Base-by-base conservation (phyloP, 2,329 filamentous ascomycete species). In the Pseudogymnoascus sp. region DNA sequence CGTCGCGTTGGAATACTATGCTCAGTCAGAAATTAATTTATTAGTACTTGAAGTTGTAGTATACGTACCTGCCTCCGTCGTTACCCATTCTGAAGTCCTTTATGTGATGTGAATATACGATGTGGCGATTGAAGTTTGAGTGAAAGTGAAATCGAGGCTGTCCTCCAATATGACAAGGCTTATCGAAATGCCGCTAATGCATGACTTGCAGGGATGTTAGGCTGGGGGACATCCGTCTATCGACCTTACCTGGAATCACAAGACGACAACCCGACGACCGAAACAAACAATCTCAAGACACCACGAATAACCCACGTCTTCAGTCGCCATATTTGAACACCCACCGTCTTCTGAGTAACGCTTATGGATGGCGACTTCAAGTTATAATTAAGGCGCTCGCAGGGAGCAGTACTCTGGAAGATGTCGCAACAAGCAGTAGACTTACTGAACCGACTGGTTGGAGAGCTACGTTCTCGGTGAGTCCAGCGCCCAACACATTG, bases 1-100 rank as follows among this genome's bases (percentile, higher is more conserved):
- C 92, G 89, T 33, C 95, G 90, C 66, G 89, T 97, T 4, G 94
- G 94, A 68, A 99, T 99, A 68, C 90, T 86, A 66, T 18, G 29
- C 21, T 59, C 58, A 21, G 29, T 59, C 2, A 59, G 40, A 33
- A 18, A 58, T 29, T 58, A 64, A 10, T 63, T 67, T 63, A 48
- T 3, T 62, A 9, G 31, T 29, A 37, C 15, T 27, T 42, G 31
- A 27, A 27, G 18, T 37, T 60, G 13, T 25, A 21, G 13, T 33
- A 21, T 29, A 67, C 73, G 72, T 68, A 81, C 80, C 80, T 93
- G 73, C 94, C 94, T 69, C 94, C 94, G 74, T 99, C 94, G 78
- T 99, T 99, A 73, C 94, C 94, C 94, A 99, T 97, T 69, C 35
- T 62, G 21, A 40, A 36, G 52, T 18, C 7, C 4, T 10, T 27